Evolutionary conservation across 257 asterid species (phyloP).

Genomic region (Henckelia pumila): DNA sequence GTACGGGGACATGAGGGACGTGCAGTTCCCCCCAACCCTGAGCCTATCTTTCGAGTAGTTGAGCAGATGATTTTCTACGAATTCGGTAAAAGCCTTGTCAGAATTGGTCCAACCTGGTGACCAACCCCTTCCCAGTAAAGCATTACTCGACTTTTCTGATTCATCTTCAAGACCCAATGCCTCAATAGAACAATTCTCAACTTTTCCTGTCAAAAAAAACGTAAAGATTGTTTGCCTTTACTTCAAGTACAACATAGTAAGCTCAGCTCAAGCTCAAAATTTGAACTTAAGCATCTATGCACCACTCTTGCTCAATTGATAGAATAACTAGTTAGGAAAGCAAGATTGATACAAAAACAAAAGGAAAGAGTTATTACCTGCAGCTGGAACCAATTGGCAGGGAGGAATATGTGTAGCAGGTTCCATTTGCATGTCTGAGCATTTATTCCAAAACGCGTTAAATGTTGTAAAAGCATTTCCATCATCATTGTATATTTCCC

Average conservation of each 20-base stretch:
- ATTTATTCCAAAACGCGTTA: conserved; percentile 72
- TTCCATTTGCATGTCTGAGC: conserved; percentile 54
- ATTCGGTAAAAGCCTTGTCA: conserved; percentile 67
- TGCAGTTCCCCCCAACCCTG: conserved; percentile 65
- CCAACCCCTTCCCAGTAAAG: conserved; percentile 84
- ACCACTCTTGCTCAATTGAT: not conserved
- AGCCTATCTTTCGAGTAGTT: conserved; percentile 64
- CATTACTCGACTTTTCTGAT: conserved; percentile 83
- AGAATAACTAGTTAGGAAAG: not conserved
- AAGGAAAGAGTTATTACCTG: conserved; percentile 36
- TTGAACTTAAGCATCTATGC: not conserved
- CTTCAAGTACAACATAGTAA: not conserved
- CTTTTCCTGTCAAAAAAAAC: conserved; percentile 39
- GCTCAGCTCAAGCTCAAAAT: not conserved
- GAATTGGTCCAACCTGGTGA: conserved; percentile 90
- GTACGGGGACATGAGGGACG: conserved; percentile 81
- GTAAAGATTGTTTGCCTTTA: not conserved
- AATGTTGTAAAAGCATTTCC: conserved; percentile 64
- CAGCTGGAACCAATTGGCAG: conserved; percentile 49
- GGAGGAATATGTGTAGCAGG: conserved; percentile 71
- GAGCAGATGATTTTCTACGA: conserved; percentile 55
- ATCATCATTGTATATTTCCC: conserved; percentile 75
- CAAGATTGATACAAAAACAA: not conserved
- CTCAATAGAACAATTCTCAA: conserved; percentile 46
- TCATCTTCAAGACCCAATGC: conserved; percentile 76